Evolutionary conservation across 768 basidiomycete species (phyloP), one percentile per base, ranked within the genome.

Genomic region (Trametes sanguinea): DNA sequence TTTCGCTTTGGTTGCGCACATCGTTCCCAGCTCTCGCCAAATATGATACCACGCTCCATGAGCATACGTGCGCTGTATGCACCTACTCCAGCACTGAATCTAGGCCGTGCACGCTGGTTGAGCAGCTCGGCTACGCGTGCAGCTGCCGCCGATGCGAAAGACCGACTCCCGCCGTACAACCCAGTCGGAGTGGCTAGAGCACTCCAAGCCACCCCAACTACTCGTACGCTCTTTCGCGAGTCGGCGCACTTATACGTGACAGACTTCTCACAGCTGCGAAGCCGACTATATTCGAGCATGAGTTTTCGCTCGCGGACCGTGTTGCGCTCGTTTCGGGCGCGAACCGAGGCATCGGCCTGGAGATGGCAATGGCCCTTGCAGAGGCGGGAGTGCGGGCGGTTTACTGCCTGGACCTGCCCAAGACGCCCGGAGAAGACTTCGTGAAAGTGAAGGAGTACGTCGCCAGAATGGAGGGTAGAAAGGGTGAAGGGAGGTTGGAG

Each of bases 351-450:
- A 81, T 93, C 11, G 92, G 92, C 3, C 83, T 94, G 10, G 92
- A 94, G 75, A 87, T 88, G 86, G 89, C 89, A 33, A 74, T 92
- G 51, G 84, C 86, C 2, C 75, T 92, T 40, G 83, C 82, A 33
- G 91, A 92, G 75, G 86, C 84, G 14, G 90, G 90, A 27, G 87
- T 87, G 9, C 67, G 71, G 17, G 85, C 78, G 0, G 79, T 90
- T 10, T 90, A 90, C 71, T 89, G 87, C 68, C 73, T 90, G 7
- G 89, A 90, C 71, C 76, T 90, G 5, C 81, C 87, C 1, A 61
- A 69, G 46, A 71, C 73, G 37, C 84, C 89, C 0, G 84, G 83
- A 0, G 79, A 78, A 0, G 87, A 87, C 66, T 90, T 84, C 78
- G 60, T 68, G 43, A 77, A 78, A 63, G 83, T 85, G n/a, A 73